Percentiles rank a stretch among this genome's conserved stretches.
These are phyloP conservation scores for Tylopilus sp. DNA, from an alignment of 1,284 basidiomycete species.

Conservation along the genomic window DNA sequence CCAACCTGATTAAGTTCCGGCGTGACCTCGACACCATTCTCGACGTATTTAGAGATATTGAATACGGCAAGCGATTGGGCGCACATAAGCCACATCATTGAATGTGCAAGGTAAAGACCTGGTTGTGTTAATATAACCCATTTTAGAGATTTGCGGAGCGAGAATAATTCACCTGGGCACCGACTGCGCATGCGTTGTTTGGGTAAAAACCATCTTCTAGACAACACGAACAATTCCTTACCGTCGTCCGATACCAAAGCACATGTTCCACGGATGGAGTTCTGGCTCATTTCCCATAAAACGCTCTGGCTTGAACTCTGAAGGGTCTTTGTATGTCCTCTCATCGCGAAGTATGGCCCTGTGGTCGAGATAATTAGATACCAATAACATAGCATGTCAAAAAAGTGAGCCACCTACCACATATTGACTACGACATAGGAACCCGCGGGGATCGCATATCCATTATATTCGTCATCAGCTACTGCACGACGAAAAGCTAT, in stretches of 20 bases:
- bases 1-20: conserved; percentile 25
- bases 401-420: no score
- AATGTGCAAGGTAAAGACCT: conserved; percentile 31
- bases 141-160: not conserved
- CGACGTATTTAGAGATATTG: conserved; percentile 25
- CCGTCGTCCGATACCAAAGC: conserved; percentile 69
- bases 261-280: conserved; percentile 59
- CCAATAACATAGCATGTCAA: no score
- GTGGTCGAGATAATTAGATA: no score
- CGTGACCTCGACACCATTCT: conserved; percentile 28
- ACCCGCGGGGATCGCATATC: conserved; percentile 30
- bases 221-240: conserved; percentile 33
- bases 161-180: conserved; percentile 21
- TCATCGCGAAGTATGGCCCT: conserved; percentile 28
- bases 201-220: not conserved
- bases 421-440: conserved; percentile 30
- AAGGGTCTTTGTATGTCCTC: conserved; percentile 17
- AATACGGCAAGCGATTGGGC: conserved; percentile 29
- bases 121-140: not conserved
- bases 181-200: not conserved
- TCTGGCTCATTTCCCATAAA: conserved; percentile 47
- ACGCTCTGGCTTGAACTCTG: conserved; percentile 32
- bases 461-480: conserved; percentile 56
- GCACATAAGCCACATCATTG: conserved; percentile 28
- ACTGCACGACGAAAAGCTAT: conserved; percentile 61